These are phyloP conservation scores for Debaryomyces subglobosus DNA, from an alignment of 1,139 yeast species.

Conservation along the genomic window DNA sequence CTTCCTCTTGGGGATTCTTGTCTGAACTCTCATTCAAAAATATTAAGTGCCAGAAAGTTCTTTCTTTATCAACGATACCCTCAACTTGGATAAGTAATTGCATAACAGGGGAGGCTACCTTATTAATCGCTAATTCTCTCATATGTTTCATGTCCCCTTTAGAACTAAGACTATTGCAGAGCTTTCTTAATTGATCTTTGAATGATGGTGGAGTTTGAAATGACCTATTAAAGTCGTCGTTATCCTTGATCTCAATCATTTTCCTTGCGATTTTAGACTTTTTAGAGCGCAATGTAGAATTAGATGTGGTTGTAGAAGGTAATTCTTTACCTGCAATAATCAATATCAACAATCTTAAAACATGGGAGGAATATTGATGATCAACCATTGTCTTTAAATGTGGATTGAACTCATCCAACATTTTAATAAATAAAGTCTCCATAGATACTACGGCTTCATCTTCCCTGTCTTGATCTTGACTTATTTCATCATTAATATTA, in stretches of 20 bases:
- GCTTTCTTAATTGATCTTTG: constrained; percentile 57
- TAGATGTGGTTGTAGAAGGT: constrained; percentile 74
- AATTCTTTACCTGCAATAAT: constrained; percentile 76
- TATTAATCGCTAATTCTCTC: constrained; percentile 76
- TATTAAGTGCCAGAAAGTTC: constrained; percentile 64
- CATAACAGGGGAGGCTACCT: constrained; percentile 84
- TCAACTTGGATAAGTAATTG: constrained; percentile 83
- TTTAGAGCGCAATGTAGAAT: constrained; percentile 80
- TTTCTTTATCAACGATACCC: constrained; percentile 73
- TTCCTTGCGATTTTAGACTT: constrained; percentile 89
- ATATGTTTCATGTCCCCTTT: constrained; percentile 50
- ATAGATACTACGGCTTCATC: constrained; percentile 50
- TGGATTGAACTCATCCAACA: constrained; percentile 70
- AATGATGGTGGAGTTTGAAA: constrained; percentile 78
- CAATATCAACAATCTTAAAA: constrained; percentile 69
- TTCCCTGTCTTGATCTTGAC: constrained; percentile 35
- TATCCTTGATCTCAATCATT: constrained; percentile 86
- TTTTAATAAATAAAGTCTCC: constrained; percentile 65
- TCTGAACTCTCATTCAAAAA: constrained; percentile 49
- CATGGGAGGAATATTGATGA: constrained; percentile 89
- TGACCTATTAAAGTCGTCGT: constrained; percentile 63
- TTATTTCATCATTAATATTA: constrained; percentile 33
- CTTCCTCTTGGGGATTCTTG: constrained; percentile 66
- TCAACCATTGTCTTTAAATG: constrained; percentile 59
- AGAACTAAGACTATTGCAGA: constrained; percentile 40